These are phyloP conservation scores for Chalciporus chontae DNA, from an alignment of 768 basidiomycete genomes.

Conservation along the genomic window DNA sequence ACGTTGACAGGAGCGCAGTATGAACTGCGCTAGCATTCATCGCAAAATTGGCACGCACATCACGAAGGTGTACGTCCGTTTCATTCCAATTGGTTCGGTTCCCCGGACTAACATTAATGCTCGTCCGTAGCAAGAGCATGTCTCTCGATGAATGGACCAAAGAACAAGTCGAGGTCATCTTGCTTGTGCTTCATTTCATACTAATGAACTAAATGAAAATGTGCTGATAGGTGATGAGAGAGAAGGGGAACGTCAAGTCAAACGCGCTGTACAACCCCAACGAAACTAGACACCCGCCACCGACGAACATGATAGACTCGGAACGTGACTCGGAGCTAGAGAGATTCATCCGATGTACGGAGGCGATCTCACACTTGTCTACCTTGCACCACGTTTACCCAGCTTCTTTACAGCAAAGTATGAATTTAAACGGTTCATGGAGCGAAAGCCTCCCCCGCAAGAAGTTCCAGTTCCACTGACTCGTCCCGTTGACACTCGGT, in stretches of 20 bases:
- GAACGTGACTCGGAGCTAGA: constrained; percentile 90
- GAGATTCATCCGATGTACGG: constrained; percentile 79
- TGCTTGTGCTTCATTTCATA: constrained; percentile 4
- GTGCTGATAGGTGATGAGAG: constrained; percentile 62
- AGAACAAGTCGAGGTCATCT: constrained; percentile 79
- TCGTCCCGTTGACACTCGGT: constrained; percentile 17
- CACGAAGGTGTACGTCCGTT: constrained; percentile 76
- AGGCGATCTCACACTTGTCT: neutral
- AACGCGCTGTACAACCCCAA: constrained; percentile 83
- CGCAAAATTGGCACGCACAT: constrained; percentile 93
- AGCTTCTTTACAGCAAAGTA: constrained; percentile 61
- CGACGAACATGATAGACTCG: constrained; percentile 70
- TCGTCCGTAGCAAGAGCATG: constrained; percentile 69
- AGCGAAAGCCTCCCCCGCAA: constrained; percentile 38
- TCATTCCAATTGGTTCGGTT: neutral
- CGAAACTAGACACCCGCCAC: constrained; percentile 77
- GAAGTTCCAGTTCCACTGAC: constrained; percentile 43
- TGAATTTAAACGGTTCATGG: constrained; percentile 67
- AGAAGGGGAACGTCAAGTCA: constrained; percentile 76
- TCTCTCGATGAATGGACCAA: constrained; percentile 86
- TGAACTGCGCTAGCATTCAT: constrained; percentile 88
- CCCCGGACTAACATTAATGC: constrained; percentile 1
- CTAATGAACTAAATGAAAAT: constrained; percentile 9
- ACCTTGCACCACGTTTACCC: neutral
- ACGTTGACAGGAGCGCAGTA: constrained; percentile 39